Evolutionary conservation across 768 basidiomycete genomes (phyloP).

Genomic region (Auricularia cornea): DNA sequence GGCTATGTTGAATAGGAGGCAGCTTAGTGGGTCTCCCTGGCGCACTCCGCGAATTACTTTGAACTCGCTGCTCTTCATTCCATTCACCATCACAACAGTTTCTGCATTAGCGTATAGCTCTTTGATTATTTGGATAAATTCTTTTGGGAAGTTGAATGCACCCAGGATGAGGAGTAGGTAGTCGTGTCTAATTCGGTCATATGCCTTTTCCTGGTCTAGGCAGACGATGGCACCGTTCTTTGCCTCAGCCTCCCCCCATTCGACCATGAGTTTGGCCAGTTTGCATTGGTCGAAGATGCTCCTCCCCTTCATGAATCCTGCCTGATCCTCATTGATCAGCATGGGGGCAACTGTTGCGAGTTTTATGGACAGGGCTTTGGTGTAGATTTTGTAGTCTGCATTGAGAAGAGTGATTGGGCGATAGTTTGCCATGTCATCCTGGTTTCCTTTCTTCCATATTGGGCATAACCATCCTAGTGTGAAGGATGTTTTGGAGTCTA

Average conservation of each 20-base stretch:
- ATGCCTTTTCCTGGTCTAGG: conserved; percentile 11
- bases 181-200: conserved; percentile 7
- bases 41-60: no score
- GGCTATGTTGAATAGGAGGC: conserved; percentile 11
- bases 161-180: conserved; percentile 7
- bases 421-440: conserved; percentile 7
- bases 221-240: conserved; percentile 3
- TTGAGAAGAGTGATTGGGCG: conserved; percentile 10
- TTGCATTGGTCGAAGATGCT: conserved; percentile 11
- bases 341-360: background rate
- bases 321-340: conserved; percentile 8
- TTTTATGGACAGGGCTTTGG: background rate
- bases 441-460: conserved; percentile 7
- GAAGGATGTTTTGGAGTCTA: background rate
- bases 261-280: conserved; percentile 4
- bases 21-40: conserved; percentile 11
- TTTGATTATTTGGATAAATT: no score
- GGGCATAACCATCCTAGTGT: conserved; percentile 2
- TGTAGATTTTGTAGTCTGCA: conserved; percentile 9
- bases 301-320: conserved; percentile 7
- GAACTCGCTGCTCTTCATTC: no score
- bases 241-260: conserved; percentile 2
- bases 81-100: no score
- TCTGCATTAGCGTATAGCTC: no score
- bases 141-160: conserved; percentile 3